Evolutionary conservation across 805 yeast genomes (phyloP).

Genomic region (Metschnikowia chrysomelidarum): DNA sequence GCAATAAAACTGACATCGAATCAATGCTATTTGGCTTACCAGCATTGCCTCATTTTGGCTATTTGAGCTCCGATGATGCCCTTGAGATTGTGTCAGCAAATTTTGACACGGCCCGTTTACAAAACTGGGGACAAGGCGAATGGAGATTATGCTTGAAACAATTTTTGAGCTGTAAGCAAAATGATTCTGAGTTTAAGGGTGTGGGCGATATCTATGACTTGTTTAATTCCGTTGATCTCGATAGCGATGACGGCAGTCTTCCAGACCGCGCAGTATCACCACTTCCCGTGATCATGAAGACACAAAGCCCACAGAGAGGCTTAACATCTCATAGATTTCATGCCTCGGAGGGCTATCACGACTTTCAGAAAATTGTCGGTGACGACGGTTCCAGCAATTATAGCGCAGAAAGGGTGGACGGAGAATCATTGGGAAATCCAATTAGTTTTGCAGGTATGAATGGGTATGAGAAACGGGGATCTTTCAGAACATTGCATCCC

Average conservation of each 20-base stretch:
- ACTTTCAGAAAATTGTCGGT: slow-evolving; percentile 1
- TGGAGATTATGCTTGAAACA: slow-evolving; percentile 31
- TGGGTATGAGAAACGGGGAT: background rate
- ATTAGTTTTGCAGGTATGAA: slow-evolving; percentile 1
- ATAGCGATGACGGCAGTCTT: slow-evolving; percentile 6
- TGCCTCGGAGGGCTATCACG: slow-evolving; percentile 1
- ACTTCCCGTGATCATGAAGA: background rate
- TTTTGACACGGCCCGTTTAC: slow-evolving; percentile 19
- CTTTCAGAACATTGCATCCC: slow-evolving; percentile 19
- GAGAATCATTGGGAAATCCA: slow-evolving; percentile 7
- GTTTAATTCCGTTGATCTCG: slow-evolving; percentile 25
- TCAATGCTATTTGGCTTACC: slow-evolving; percentile 77
- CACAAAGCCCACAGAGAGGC: slow-evolving; percentile 5
- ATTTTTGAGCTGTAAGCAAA: slow-evolving; percentile 14
- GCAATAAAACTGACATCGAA: too few species aligned
- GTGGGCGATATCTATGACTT: slow-evolving; percentile 35
- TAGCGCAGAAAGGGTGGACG: slow-evolving; percentile 2
- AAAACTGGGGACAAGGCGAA: slow-evolving; percentile 27
- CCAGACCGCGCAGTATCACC: slow-evolving; percentile 7
- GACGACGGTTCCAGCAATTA: slow-evolving; percentile 2
- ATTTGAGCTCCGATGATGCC: slow-evolving; percentile 38
- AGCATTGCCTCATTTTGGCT: slow-evolving; percentile 65
- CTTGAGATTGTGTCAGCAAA: slow-evolving; percentile 20
- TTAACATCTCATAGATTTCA: slow-evolving; percentile 3
- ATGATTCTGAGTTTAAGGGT: slow-evolving; percentile 31